These are phyloP conservation scores for Yamadazyma membranifaciens DNA, from an alignment of 1,139 yeast species.

Conservation along the genomic window DNA sequence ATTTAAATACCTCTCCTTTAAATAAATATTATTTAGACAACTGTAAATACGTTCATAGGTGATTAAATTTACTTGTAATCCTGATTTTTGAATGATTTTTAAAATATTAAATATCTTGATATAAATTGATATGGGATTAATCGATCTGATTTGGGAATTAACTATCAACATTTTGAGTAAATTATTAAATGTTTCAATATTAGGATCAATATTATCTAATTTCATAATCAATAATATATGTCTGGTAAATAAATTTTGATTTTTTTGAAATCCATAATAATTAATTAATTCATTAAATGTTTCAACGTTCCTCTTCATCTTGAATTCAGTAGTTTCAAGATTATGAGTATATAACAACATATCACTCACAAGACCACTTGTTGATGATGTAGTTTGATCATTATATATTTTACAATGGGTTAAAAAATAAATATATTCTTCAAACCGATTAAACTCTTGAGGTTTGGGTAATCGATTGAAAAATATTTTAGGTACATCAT, in stretches of 20 bases:
- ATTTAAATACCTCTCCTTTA: conserved; percentile 37
- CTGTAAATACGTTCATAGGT: conserved; percentile 42
- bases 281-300: conserved; percentile 43
- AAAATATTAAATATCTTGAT: conserved; percentile 31
- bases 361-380: conserved; percentile 39
- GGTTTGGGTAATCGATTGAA: conserved; percentile 37
- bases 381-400: conserved; percentile 31
- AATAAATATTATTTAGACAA: conserved; percentile 34
- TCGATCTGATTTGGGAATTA: conserved; percentile 36
- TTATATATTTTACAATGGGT: conserved; percentile 37
- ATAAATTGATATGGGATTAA: conserved; percentile 31
- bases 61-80: conserved; percentile 32
- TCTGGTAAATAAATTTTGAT: conserved; percentile 44
- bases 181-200: conserved; percentile 40
- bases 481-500: conserved; percentile 20
- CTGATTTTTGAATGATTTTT: conserved; percentile 24
- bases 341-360: conserved; percentile 41
- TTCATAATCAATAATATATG: conserved; percentile 42
- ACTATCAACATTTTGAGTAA: conserved; percentile 30
- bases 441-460: conserved; percentile 31
- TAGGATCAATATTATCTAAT: conserved; percentile 41
- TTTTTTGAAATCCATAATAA: conserved; percentile 42
- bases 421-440: conserved; percentile 35
- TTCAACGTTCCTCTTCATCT: conserved; percentile 30
- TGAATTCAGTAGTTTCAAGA: conserved; percentile 28